Conservation (phyloP, 371 early-diverging fungal species). For the Actinomortierella ambigua region DNA sequence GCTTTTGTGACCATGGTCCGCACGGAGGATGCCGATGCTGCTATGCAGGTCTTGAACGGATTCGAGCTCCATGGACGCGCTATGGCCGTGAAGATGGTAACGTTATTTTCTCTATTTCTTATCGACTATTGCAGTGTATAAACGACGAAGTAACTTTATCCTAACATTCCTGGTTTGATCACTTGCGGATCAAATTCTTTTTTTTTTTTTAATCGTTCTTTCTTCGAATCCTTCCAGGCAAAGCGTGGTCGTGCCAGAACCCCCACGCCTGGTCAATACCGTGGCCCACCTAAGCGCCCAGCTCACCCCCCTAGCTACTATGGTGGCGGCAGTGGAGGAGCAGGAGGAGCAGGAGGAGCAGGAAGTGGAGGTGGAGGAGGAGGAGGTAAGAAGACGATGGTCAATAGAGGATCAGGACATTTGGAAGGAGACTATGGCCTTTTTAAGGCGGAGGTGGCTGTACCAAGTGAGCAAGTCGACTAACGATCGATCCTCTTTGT, state of each 20-base stretch:
- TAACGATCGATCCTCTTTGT: constrained; percentile 18
- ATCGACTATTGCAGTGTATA: not conserved
- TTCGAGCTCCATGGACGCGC: constrained; percentile 76
- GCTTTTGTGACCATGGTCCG: constrained; percentile 83
- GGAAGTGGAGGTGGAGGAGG: no score
- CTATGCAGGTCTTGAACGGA: constrained; percentile 61
- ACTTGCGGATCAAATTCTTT: not conserved
- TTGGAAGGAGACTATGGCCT: no score
- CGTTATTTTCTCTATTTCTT: not conserved
- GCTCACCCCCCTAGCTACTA: constrained; percentile 26
- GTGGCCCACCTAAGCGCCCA: constrained; percentile 78
- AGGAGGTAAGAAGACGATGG: no score
- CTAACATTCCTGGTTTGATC: not conserved
- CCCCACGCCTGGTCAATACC: constrained; percentile 89
- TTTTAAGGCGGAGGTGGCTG: no score
- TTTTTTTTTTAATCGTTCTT: not conserved
- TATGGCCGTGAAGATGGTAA: constrained; percentile 78
- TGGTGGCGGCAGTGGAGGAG: constrained; percentile 1
- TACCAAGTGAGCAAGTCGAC: not conserved
- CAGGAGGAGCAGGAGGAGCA: no score
- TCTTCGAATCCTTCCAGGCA: constrained; percentile 49
- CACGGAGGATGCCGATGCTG: constrained; percentile 77
- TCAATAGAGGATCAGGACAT: no score
- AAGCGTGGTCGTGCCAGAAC: constrained; percentile 77
- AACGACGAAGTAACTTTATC: no score